Conservation (phyloP, 2,329 filamentous ascomycete genomes). For the Sclerotinia borealis region DNA sequence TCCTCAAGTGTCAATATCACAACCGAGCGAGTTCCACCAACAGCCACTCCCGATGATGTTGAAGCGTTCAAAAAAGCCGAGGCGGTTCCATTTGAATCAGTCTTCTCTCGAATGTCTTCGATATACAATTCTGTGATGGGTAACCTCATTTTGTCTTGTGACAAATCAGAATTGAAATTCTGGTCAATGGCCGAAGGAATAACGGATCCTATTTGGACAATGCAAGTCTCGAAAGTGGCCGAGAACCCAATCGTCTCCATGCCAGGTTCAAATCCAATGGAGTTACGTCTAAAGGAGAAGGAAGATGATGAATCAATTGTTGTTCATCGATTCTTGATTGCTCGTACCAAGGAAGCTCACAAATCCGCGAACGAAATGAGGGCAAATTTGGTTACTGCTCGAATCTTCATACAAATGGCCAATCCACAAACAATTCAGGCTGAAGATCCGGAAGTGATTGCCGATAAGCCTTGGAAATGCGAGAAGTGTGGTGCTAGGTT, state of each 20-base stretch:
- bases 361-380: slow-evolving; percentile 26
- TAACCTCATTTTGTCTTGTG: slow-evolving; percentile 26
- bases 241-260: slow-evolving; percentile 26
- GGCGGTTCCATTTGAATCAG: slow-evolving; percentile 15
- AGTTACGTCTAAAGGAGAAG: slow-evolving; percentile 23
- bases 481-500: slow-evolving; percentile 27
- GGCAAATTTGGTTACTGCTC: slow-evolving; percentile 26
- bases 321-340: slow-evolving; percentile 25
- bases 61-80: slow-evolving; percentile 14
- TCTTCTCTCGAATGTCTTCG: slow-evolving; percentile 19
- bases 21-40: neutral
- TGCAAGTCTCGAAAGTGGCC: slow-evolving; percentile 20
- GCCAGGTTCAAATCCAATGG: slow-evolving; percentile 29
- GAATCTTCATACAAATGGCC: slow-evolving; percentile 17
- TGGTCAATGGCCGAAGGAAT: slow-evolving; percentile 14
- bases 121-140: slow-evolving; percentile 22
- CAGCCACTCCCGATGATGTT: neutral
- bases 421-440: slow-evolving; percentile 5
- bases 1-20: neutral
- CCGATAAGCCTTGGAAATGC: slow-evolving; percentile 28
- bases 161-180: slow-evolving; percentile 24
- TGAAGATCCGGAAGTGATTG: slow-evolving; percentile 18
- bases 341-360: slow-evolving; percentile 10
- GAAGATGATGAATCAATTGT: slow-evolving; percentile 11
- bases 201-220: slow-evolving; percentile 15